These are phyloP conservation scores for Diaporthe sp. DNA, from an alignment of 2,329 filamentous ascomycete genomes.

Conservation along the genomic window DNA sequence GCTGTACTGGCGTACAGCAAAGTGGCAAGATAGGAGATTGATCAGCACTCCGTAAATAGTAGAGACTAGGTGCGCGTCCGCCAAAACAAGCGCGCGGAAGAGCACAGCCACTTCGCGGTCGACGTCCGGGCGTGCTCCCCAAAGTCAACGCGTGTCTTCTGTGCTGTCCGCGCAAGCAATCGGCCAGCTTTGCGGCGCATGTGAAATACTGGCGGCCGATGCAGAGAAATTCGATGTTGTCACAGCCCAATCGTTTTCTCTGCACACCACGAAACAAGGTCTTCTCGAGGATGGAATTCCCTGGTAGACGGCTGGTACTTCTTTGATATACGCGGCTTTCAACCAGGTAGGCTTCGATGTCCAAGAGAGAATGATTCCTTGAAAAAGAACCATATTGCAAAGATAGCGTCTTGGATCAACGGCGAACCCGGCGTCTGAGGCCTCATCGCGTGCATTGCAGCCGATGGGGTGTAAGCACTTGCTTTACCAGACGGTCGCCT, in stretches of 20 bases:
- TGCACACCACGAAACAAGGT: not conserved
- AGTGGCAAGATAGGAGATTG: not conserved
- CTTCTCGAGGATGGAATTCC: not conserved
- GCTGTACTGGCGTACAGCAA: not conserved
- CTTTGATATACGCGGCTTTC: not conserved
- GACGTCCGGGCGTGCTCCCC: not conserved
- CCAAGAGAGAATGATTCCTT: too few relatives aligned
- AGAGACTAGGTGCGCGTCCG: too few relatives aligned
- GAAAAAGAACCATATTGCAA: not conserved
- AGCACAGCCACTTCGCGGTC: conserved; percentile 10
- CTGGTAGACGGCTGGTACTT: not conserved
- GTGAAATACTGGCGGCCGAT: not conserved
- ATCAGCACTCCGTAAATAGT: conserved; percentile 5
- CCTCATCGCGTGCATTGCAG: not conserved
- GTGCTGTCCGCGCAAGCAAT: not conserved
- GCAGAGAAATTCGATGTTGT: not conserved
- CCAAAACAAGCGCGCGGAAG: conserved; percentile 21
- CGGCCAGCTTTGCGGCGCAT: not conserved
- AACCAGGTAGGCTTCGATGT: not conserved
- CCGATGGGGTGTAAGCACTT: not conserved
- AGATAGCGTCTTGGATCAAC: not conserved
- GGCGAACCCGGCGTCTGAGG: not conserved
- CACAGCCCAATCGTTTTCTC: not conserved
- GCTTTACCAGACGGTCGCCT: not conserved
- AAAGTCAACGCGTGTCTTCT: not conserved